Conservation (phyloP, 805 yeast genomes). For the Zygosaccharomyces bailii region DNA sequence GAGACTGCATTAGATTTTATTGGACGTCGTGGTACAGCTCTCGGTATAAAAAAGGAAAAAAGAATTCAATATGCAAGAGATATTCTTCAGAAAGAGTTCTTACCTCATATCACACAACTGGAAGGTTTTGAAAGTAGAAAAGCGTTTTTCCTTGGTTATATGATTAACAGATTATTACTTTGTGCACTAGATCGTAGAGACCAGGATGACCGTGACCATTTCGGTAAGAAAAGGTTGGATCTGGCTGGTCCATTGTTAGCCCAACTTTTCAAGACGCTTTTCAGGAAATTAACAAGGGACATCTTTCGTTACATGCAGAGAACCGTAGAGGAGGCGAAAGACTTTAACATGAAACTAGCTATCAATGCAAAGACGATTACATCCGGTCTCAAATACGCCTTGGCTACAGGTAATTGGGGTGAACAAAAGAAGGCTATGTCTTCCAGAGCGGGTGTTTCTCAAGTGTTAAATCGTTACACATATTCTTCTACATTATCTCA, state of each 20-base stretch:
- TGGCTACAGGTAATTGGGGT: constrained; percentile 99
- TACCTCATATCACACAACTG: constrained; percentile 96
- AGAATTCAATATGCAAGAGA: constrained; percentile 98
- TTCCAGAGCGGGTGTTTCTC: constrained; percentile 98
- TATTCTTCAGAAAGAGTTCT: constrained; percentile 89
- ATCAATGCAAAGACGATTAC: constrained; percentile 97
- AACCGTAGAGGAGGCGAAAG: constrained; percentile 97
- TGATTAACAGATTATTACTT: constrained; percentile 90
- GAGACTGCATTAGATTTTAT: constrained; percentile 97
- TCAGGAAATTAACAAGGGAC: constrained; percentile 93
- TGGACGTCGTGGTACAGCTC: constrained; percentile 96
- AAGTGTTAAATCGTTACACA: constrained; percentile 95
- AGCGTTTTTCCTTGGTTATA: constrained; percentile 95
- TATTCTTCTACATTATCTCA: constrained; percentile 98
- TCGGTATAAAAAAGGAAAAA: constrained; percentile 94
- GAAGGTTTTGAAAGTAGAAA: constrained; percentile 96
- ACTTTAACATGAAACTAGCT: constrained; percentile 92
- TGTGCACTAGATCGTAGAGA: constrained; percentile 97
- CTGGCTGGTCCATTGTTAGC: constrained; percentile 98
- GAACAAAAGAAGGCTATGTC: constrained; percentile 99
- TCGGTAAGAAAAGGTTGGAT: constrained; percentile 97
- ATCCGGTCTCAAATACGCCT: constrained; percentile 92
- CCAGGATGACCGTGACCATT: constrained; percentile 99
- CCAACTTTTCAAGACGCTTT: constrained; percentile 87
- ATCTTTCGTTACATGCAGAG: constrained; percentile 98